These are phyloP conservation scores for Lachnellula suecica DNA, from an alignment of 2,329 filamentous ascomycete genomes.

Conservation along the genomic window DNA sequence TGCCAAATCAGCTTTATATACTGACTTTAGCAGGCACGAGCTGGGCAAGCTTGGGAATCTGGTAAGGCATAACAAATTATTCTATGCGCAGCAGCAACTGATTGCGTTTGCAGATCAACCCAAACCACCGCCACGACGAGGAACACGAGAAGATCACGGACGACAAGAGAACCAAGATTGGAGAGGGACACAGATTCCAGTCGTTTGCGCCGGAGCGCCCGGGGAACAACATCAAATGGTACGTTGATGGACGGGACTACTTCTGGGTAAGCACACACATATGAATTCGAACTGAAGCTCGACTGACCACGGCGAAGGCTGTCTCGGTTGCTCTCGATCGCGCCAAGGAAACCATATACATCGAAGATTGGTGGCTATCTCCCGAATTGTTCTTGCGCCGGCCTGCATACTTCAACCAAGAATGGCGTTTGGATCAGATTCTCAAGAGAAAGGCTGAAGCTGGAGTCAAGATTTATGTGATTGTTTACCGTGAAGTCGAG, in stretches of 20 bases:
- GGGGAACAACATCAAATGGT: conserved; percentile 91
- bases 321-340: conserved; percentile 87
- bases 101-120: conserved; percentile 58
- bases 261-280: conserved; percentile 61
- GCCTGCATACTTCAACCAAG: conserved; percentile 77
- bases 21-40: conserved; percentile 43
- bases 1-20: not conserved
- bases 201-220: conserved; percentile 88
- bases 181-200: conserved; percentile 76
- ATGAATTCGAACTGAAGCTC: not conserved
- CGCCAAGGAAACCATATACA: conserved; percentile 92
- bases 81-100: not conserved
- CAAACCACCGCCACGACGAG: conserved; percentile 90
- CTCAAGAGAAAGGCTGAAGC: conserved; percentile 87
- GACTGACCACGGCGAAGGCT: conserved; percentile 42
- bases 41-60: conserved; percentile 64
- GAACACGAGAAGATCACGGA: conserved; percentile 85
- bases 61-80: conserved; percentile 37
- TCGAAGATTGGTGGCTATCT: conserved; percentile 95
- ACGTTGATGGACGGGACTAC: conserved; percentile 93
- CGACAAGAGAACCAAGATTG: conserved; percentile 70
- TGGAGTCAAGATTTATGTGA: conserved; percentile 91
- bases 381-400: conserved; percentile 84
- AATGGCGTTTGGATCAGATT: conserved; percentile 83
- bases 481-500: conserved; percentile 79